Evolutionary conservation across 768 basidiomycete species (phyloP).

Genomic region (Auricularia heimuer): DNA sequence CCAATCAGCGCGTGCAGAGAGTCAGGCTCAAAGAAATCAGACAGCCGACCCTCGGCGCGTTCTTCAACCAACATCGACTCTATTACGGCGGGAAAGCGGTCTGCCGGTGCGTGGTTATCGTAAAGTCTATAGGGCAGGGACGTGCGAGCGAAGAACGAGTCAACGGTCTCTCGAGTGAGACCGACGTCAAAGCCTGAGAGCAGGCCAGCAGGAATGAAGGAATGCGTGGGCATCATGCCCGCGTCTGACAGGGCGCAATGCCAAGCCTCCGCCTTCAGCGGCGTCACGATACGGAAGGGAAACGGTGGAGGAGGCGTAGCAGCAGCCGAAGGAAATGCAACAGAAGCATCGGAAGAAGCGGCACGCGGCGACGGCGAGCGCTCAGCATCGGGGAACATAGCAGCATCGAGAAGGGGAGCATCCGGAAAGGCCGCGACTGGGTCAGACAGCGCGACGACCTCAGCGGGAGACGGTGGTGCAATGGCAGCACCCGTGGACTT

Average conservation of each 20-base stretch:
- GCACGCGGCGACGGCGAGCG: no score
- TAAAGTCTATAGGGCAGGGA: not conserved
- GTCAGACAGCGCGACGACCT: not conserved
- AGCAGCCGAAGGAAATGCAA: no score
- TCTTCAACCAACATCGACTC: not conserved
- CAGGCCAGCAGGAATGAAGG: not conserved
- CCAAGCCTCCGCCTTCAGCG: not conserved
- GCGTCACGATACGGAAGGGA: not conserved
- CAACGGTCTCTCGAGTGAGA: not conserved
- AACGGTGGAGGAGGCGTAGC: not conserved
- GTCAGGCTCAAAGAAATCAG: not conserved
- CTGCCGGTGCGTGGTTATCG: slow-evolving; percentile 1
- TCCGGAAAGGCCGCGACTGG: slow-evolving; percentile 8
- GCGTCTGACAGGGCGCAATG: not conserved
- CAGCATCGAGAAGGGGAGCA: slow-evolving; percentile 3
- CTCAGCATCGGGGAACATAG: not conserved
- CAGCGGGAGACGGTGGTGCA: not conserved
- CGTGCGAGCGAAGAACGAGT: not conserved
- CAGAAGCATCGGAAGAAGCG: no score
- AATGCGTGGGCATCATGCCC: not conserved
- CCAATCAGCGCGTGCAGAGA: not conserved
- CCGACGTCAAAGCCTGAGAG: not conserved
- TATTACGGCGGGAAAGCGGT: not conserved
- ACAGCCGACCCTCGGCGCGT: not conserved
- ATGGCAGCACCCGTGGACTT: not conserved